phyloP scores from a whole-genome alignment of 768 basidiomycete genomes.

The Vararia minispora region DNA sequence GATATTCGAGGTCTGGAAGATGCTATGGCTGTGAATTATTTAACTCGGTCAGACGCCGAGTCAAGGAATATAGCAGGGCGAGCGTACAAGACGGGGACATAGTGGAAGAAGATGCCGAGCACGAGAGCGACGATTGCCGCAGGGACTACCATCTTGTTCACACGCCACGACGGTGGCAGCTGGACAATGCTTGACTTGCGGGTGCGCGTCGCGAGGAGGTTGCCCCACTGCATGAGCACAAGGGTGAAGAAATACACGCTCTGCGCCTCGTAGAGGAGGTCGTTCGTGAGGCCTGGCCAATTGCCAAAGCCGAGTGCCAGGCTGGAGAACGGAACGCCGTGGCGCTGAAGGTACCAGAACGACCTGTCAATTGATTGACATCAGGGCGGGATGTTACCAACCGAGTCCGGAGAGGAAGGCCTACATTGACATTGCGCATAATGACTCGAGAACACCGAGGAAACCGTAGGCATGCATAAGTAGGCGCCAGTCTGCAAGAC shows the following conservation, averaged over 20 bases:
- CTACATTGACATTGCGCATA: conserved; percentile 40
- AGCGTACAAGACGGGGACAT: conserved; percentile 27
- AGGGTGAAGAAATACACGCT: conserved; percentile 41
- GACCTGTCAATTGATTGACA: too few species aligned
- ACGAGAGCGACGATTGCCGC: conserved; percentile 32
- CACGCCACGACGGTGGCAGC: conserved; percentile 38
- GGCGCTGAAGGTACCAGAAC: conserved; percentile 33
- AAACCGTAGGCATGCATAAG: conserved; percentile 49
- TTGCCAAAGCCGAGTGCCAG: conserved; percentile 36
- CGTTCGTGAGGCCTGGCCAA: conserved; percentile 28
- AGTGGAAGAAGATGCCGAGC: conserved; percentile 34
- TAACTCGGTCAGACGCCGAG: neutral
- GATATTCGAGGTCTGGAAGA: conserved; percentile 39
- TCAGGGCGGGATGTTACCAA: too few species aligned
- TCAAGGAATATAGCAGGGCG: neutral
- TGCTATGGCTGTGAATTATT: conserved; percentile 22
- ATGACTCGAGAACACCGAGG: conserved; percentile 35
- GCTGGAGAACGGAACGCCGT: conserved; percentile 36
- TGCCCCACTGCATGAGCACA: conserved; percentile 52
- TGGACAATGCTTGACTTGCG: conserved; percentile 44
- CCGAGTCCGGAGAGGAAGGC: conserved; percentile 13
- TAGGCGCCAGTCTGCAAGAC: conserved; percentile 41
- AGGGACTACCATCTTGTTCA: conserved; percentile 27
- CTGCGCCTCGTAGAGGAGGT: conserved; percentile 36
- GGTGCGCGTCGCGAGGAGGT: conserved; percentile 44